These are phyloP conservation scores for Crithidia expoeki DNA, from an alignment of 208 protist species.

Conservation along the genomic window DNA sequence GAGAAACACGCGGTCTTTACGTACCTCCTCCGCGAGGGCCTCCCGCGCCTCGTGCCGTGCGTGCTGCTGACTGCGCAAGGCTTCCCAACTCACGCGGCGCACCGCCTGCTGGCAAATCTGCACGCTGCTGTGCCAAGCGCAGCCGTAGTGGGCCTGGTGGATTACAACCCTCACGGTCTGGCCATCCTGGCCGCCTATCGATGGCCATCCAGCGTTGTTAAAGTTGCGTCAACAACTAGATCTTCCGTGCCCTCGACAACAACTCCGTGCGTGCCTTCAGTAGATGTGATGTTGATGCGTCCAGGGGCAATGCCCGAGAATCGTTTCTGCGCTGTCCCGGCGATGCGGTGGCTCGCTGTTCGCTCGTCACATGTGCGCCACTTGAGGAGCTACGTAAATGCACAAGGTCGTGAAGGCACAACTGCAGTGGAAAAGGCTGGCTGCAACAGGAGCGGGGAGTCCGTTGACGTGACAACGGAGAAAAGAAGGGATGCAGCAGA, in stretches of 20 bases:
- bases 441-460: background rate
- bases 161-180: conserved; percentile 86
- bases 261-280: too few relatives aligned
- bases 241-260: too few relatives aligned
- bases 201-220: conserved; percentile 27
- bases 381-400: background rate
- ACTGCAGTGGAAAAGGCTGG: too few relatives aligned
- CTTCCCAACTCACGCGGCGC: conserved; percentile 74
- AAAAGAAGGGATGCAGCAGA: too few relatives aligned
- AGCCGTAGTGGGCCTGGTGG: conserved; percentile 70
- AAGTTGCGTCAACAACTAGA: too few relatives aligned
- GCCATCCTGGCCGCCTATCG: conserved; percentile 80
- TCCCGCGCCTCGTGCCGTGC: conserved; percentile 62
- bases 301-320: conserved; percentile 29
- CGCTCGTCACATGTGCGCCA: conserved; percentile 26
- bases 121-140: conserved; percentile 55
- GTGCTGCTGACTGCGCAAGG: conserved; percentile 83
- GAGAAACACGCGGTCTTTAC: conserved; percentile 87
- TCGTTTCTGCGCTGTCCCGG: conserved; percentile 28
- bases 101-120: conserved; percentile 61
- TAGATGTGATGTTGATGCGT: too few relatives aligned
- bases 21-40: conserved; percentile 62
- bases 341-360: conserved; percentile 59
- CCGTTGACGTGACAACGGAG: too few relatives aligned
- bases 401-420: background rate